Percentiles rank a stretch among this genome's conserved stretches.
phyloP scores from a whole-genome alignment of 768 basidiomycete genomes.

The Dentipellis fragilis region DNA sequence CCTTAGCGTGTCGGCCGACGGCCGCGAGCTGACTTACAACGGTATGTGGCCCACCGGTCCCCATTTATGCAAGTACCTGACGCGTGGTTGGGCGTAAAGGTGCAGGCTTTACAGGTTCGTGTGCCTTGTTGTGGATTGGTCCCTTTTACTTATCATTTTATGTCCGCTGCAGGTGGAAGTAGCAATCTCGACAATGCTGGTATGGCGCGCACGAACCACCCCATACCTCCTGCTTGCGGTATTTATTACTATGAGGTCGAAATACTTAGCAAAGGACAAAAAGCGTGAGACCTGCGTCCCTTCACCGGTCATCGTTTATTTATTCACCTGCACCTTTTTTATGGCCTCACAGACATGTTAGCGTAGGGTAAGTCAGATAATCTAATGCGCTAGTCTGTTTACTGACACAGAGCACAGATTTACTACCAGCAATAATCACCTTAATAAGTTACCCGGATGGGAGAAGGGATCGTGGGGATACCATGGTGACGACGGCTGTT shows the following conservation, averaged over 20 bases:
- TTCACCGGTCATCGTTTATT: slow-evolving; percentile 6
- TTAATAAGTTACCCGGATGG: slow-evolving; percentile 78
- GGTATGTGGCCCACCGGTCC: slow-evolving; percentile 14
- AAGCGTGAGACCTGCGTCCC: slow-evolving; percentile 46
- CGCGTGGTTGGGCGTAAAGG: no score
- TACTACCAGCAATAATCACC: slow-evolving; percentile 50
- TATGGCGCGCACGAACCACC: slow-evolving; percentile 64
- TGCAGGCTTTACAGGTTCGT: slow-evolving; percentile 25
- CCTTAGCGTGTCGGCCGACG: slow-evolving; percentile 57
- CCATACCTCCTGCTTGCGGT: slow-evolving; percentile 79
- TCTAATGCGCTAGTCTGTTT: slow-evolving; percentile 8
- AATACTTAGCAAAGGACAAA: slow-evolving; percentile 68
- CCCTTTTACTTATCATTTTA: background rate
- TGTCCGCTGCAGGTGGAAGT: slow-evolving; percentile 1
- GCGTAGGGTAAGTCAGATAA: slow-evolving; percentile 52
- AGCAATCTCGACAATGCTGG: slow-evolving; percentile 38
- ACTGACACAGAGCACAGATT: slow-evolving; percentile 35
- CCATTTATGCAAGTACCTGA: no score
- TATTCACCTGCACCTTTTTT: slow-evolving; percentile 32
- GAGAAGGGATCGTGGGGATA: slow-evolving; percentile 85
- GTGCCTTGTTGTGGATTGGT: background rate
- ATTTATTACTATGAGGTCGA: slow-evolving; percentile 94
- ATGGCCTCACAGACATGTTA: slow-evolving; percentile 48
- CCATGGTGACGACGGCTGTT: slow-evolving; percentile 80
- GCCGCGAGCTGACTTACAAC: slow-evolving; percentile 63